phyloP scores from a whole-genome alignment of 2,329 filamentous ascomycete species.

The Paracorniculantispora psalliotae region DNA sequence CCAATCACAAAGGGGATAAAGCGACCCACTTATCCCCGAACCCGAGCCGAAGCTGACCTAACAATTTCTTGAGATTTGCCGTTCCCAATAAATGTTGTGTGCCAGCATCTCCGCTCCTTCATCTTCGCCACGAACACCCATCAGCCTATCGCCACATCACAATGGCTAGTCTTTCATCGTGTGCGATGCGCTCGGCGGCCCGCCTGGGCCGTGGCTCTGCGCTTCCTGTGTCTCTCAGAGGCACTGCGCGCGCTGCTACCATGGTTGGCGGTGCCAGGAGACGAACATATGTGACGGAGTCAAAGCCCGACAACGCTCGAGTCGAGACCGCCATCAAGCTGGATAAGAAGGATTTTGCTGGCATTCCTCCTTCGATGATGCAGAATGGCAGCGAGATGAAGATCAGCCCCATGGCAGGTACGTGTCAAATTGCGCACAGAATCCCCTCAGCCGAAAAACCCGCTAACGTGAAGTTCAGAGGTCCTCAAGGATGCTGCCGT shows the following conservation, averaged over 20 bases:
- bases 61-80: slow-evolving; percentile 16
- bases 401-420: slow-evolving; percentile 71
- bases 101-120: slow-evolving; percentile 10
- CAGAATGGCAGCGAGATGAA: slow-evolving; percentile 43
- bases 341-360: slow-evolving; percentile 77
- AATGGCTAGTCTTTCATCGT: slow-evolving; percentile 64
- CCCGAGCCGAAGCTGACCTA: slow-evolving; percentile 17
- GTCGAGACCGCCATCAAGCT: slow-evolving; percentile 83
- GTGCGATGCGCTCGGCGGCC: slow-evolving; percentile 70
- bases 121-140: slow-evolving; percentile 9
- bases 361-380: slow-evolving; percentile 36
- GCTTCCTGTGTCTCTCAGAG: slow-evolving; percentile 28
- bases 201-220: slow-evolving; percentile 45
- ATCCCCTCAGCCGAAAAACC: slow-evolving; percentile 7
- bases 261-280: slow-evolving; percentile 26
- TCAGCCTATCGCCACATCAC: slow-evolving; percentile 18
- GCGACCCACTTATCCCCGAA: slow-evolving; percentile 15
- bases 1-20: slow-evolving; percentile 9
- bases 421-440: slow-evolving; percentile 8
- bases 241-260: slow-evolving; percentile 26
- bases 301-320: slow-evolving; percentile 72
- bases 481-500: slow-evolving; percentile 87
- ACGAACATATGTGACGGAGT: slow-evolving; percentile 78
- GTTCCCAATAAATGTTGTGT: slow-evolving; percentile 10
- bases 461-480: slow-evolving; percentile 37